Percentiles rank a stretch among this genome's conserved stretches.
Conservation (phyloP, 805 yeast genomes). For the Henningerozyma blattae region DNA sequence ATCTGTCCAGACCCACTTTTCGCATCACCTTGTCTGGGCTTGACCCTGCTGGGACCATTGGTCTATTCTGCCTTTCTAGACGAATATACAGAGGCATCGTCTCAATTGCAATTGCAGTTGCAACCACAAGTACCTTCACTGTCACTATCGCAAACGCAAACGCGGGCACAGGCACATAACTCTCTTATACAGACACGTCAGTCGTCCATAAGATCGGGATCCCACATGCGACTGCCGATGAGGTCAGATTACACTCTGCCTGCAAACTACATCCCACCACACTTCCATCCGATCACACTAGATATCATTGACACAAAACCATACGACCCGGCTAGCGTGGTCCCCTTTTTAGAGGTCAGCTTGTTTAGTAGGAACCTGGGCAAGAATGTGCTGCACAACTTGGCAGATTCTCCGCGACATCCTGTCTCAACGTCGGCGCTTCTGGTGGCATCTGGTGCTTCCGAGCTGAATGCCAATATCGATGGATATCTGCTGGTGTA, state of each 20-base stretch:
- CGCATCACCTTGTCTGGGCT: constrained; percentile 20
- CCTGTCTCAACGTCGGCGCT: constrained; percentile 57
- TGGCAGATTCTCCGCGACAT: constrained; percentile 50
- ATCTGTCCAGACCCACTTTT: constrained; percentile 19
- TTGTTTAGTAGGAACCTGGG: constrained; percentile 46
- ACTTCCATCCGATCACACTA: constrained; percentile 44
- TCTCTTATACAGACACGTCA: neutral
- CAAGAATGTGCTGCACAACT: constrained; percentile 43
- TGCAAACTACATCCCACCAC: constrained; percentile 33
- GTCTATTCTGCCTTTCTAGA: constrained; percentile 26
- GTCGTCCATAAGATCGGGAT: neutral
- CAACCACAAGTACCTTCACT: too few relatives aligned
- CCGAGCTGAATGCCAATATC: constrained; percentile 63
- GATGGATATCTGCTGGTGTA: constrained; percentile 65
- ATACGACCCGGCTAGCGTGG: constrained; percentile 50
- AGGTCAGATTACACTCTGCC: constrained; percentile 6
- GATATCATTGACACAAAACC: constrained; percentile 72
- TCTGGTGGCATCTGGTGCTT: constrained; percentile 67
- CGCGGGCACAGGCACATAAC: neutral
- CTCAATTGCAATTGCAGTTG: neutral
- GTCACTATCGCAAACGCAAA: neutral
- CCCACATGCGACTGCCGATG: too few relatives aligned
- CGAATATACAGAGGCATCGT: constrained; percentile 11
- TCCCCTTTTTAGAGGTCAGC: constrained; percentile 68
- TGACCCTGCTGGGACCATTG: constrained; percentile 26